phyloP scores from a whole-genome alignment of 2,329 filamentous ascomycete genomes.

The Calonectria pteridis region DNA sequence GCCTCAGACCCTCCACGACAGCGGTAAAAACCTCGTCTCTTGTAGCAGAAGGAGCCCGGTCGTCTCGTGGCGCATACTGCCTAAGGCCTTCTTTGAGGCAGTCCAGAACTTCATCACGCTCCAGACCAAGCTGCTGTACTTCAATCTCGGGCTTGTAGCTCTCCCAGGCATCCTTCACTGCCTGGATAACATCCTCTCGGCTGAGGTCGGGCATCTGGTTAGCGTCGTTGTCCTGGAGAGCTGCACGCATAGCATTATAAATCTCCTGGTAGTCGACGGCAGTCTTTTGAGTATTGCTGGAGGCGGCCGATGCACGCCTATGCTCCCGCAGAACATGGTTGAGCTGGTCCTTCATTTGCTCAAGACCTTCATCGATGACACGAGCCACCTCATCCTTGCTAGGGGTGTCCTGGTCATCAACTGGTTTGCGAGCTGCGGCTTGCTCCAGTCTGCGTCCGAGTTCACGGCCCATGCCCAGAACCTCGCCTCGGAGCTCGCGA shows the following conservation, averaged over 20 bases:
- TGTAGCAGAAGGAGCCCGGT: conserved; percentile 71
- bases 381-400: conserved; percentile 78
- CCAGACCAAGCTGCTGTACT: conserved; percentile 88
- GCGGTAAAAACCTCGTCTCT: conserved; percentile 88
- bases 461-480: conserved; percentile 93
- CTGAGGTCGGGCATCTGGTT: conserved; percentile 63
- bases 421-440: conserved; percentile 65
- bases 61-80: conserved; percentile 73
- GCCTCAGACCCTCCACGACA: conserved; percentile 86
- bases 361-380: conserved; percentile 84
- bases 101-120: conserved; percentile 88
- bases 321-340: conserved; percentile 83
- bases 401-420: conserved; percentile 62
- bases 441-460: conserved; percentile 85
- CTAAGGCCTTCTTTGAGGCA: conserved; percentile 89
- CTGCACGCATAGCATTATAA: conserved; percentile 85
- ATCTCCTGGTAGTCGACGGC: conserved; percentile 84
- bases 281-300: conserved; percentile 70
- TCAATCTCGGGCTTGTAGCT: conserved; percentile 95
- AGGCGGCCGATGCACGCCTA: conserved; percentile 75
- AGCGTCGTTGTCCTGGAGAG: conserved; percentile 72
- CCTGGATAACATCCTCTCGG: conserved; percentile 86
- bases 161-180: conserved; percentile 92
- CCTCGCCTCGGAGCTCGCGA: conserved; percentile 89
- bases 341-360: conserved; percentile 87